Evolutionary conservation across 1,284 basidiomycete species (phyloP), one percentile per base, ranked within the genome.

Genomic region (Fomitiporia mediterranea): DNA sequence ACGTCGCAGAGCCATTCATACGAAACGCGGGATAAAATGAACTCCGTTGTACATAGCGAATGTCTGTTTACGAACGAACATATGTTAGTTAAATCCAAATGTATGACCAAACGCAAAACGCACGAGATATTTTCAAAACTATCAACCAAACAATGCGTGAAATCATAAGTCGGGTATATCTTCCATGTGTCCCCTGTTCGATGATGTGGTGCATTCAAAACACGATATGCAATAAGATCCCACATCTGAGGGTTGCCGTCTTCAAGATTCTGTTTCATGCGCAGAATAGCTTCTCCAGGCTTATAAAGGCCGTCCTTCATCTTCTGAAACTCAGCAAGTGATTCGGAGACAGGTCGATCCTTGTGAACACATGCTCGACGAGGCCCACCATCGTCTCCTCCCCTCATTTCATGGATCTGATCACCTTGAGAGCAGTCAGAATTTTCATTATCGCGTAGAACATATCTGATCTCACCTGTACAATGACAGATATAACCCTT

Each of bases 1-100:
- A 91, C 93, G 68, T 99, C 96, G 68, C 97, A 99, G 13, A 99
- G 81, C 97, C 97, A 99, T 67, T 99, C 97, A 71, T 99, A 99
- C 0, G 94, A 97, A 67, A 95, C 91, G 55, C 97, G 89, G 7
- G 95, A 94, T n/a, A 89, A 84, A 63, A 98, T 87, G 70, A 99
- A 99, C 70, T 99, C 97, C 39, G 85, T 87, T 1, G 97, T 99
- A 70, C 97, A 99, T 17, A 99, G 79, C 2, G 97, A 99, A 77
- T 99, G 97, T 37, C 94, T 97, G 27, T 46, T 32, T 34, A 48
- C 38, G 21, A 32, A 25, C 32, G 39, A n/a, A n/a, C n/a, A 30
- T 28, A 5, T 44, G 47, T 19, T 46, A 17, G 28, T 17, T 37
- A 21, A 25, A 44, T 49, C n/a, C 38, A 25, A 38, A 17, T 48